These are phyloP conservation scores for Cryptococcus neoformans DNA, from an alignment of 1,284 basidiomycete species.

Conservation along the genomic window DNA sequence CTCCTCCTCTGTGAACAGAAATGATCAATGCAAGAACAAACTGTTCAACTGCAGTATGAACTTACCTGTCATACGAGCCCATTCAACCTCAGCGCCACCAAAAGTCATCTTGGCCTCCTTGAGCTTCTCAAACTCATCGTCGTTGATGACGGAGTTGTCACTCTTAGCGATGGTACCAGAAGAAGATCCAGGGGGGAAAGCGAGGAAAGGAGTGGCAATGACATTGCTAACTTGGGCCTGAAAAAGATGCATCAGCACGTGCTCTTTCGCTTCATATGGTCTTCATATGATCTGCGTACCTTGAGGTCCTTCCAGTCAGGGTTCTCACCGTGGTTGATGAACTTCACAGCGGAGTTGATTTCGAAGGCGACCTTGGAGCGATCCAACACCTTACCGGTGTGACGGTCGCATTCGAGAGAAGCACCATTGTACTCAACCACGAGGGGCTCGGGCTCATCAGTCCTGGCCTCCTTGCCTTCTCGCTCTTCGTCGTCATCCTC, in stretches of 20 bases:
- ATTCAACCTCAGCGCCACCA: conserved; percentile 47
- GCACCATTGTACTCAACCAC: conserved; percentile 60
- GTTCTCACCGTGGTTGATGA: conserved; percentile 41
- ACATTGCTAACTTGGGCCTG: conserved; percentile 29
- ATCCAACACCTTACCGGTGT: conserved; percentile 55
- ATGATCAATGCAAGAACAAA: not conserved
- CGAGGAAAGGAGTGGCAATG: conserved; percentile 36
- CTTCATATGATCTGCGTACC: conserved; percentile 22
- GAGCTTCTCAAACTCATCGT: conserved; percentile 51
- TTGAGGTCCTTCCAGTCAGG: conserved; percentile 55
- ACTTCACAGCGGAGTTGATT: conserved; percentile 46
- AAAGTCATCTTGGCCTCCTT: conserved; percentile 48
- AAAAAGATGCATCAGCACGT: not conserved
- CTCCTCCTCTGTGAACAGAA: conserved; percentile 53
- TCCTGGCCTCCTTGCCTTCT: conserved; percentile 50
- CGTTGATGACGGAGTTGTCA: conserved; percentile 47
- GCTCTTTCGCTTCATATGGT: not conserved
- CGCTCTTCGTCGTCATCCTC: conserved; percentile 41
- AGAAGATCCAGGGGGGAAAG: conserved; percentile 45
- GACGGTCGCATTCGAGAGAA: conserved; percentile 62
- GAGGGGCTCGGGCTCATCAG: conserved; percentile 51
- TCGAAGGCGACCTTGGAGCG: conserved; percentile 49
- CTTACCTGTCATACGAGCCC: conserved; percentile 36
- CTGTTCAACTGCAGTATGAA: conserved; percentile 7
- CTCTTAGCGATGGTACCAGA: conserved; percentile 50